Conservation (phyloP, 2,329 filamentous ascomycete species). For the Lasiodiplodia hormozganensis region DNA sequence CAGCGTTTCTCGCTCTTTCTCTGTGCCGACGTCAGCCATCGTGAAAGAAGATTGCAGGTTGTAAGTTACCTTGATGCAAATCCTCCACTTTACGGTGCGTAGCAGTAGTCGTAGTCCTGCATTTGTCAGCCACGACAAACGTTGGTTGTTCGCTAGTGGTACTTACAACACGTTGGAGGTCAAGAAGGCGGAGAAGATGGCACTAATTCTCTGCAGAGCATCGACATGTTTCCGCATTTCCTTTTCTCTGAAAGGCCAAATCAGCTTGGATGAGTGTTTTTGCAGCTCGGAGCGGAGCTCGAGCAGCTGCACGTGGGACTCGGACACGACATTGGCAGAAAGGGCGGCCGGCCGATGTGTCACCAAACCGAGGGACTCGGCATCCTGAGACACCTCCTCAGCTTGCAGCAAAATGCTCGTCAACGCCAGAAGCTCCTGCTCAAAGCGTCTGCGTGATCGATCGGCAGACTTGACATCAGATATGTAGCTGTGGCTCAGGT, state of each 20-base stretch:
- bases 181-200: not conserved
- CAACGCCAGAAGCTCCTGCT: not conserved
- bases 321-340: not conserved
- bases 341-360: not conserved
- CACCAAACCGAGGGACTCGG: not conserved
- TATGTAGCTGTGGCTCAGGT: slow-evolving; percentile 2
- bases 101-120: not conserved
- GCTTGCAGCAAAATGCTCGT: not conserved
- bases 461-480: not conserved
- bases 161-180: not conserved
- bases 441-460: not conserved
- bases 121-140: not conserved
- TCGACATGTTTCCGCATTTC: not conserved
- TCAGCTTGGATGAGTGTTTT: not conserved
- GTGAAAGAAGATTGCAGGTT: too few species aligned
- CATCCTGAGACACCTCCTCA: not conserved
- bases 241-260: not conserved
- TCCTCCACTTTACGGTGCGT: not conserved
- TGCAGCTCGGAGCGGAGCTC: not conserved
- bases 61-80: not conserved
- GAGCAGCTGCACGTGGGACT: not conserved
- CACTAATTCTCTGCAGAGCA: not conserved
- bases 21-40: not conserved
- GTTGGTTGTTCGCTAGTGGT: too few species aligned
- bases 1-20: not conserved